phyloP scores from a whole-genome alignment of 805 yeast genomes.

The Yarrowia porcina region DNA sequence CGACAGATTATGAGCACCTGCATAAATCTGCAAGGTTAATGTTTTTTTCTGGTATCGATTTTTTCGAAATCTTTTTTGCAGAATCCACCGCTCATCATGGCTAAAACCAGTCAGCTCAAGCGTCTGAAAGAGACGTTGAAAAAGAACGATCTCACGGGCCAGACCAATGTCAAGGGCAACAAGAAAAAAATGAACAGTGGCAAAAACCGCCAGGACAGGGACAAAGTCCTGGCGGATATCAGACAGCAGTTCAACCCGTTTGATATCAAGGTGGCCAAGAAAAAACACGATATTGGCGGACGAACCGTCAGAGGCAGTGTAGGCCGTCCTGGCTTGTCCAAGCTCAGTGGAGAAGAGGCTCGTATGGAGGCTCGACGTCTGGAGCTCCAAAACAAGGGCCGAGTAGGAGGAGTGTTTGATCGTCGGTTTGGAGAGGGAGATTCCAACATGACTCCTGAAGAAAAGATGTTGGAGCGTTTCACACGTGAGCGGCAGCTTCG shows the following conservation, averaged over 20 bases:
- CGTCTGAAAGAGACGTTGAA: slow-evolving; percentile 73
- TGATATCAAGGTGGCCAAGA: slow-evolving; percentile 68
- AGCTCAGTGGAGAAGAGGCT: slow-evolving; percentile 51
- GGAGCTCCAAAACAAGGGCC: slow-evolving; percentile 60
- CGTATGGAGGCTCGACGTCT: slow-evolving; percentile 45
- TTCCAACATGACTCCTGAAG: slow-evolving; percentile 70
- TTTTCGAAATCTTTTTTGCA: no score
- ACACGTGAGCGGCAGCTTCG: slow-evolving; percentile 77
- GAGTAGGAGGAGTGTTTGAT: slow-evolving; percentile 75
- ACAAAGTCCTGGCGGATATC: slow-evolving; percentile 53
- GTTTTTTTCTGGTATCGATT: not conserved
- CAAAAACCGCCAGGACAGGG: slow-evolving; percentile 54
- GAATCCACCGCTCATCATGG: slow-evolving; percentile 31
- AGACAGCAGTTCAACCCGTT: slow-evolving; percentile 88
- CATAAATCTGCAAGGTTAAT: slow-evolving; percentile 10
- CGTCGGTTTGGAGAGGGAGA: slow-evolving; percentile 90
- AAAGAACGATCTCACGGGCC: slow-evolving; percentile 82
- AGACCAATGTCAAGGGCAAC: slow-evolving; percentile 55
- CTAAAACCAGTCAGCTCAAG: slow-evolving; percentile 55
- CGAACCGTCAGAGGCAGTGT: slow-evolving; percentile 47
- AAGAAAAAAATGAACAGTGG: slow-evolving; percentile 42
- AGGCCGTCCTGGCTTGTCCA: slow-evolving; percentile 57
- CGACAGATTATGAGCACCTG: not conserved
- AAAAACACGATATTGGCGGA: slow-evolving; percentile 51
- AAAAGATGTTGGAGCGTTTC: slow-evolving; percentile 92